Evolutionary conservation across 306 rosid genomes (phyloP), one percentile per base, ranked within the genome.

Genomic region (Urtica urens): DNA sequence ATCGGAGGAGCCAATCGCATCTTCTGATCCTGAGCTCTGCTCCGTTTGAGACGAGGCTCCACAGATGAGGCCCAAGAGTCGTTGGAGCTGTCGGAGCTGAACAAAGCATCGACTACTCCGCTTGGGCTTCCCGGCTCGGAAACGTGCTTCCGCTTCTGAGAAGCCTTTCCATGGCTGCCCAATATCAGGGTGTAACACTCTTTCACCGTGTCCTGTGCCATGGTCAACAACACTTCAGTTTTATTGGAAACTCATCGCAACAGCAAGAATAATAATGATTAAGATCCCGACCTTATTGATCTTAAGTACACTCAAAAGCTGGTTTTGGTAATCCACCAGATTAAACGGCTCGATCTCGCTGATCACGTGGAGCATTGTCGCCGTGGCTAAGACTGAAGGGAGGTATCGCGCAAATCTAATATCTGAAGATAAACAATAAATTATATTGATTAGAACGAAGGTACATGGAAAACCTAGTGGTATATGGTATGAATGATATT

Each of bases 351-450:
- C 95, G 57, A 75, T 74, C 70, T 84, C 97, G 51, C 53, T 60
- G 42, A 79, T 75, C 38, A 79, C 83, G 46, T 73, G 81, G 69
- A 90, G 74, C 81, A 84, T 84, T 38, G 71, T 72, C 21, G 97
- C 95, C 50, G 97, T 65, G 48, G 97, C 97, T 62, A 84, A 55
- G 30, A 68, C 64, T 56, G 97, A 90, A 46, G 97, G 95, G 55
- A 74, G 72, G 66, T 61, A 67, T 49, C 80, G 44, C 73, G 71
- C 71, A 51, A 75, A 72, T 65, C 68, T 72, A 39, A 69, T 69
- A 79, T 84, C 95, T 90, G 77, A 38, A 51, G 63, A 51, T 5
- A 0, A 11, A 35, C 11, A 35, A 57, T 37, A 31, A 23, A 21
- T n/a, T n/a, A n/a, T n/a, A n/a, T n/a, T n/a, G n/a, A n/a, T n/a